Evolutionary conservation across 352 stramenopile genomes (phyloP), one percentile per base, ranked within the genome.

Genomic region (Globisporangium recalcitrans): DNA sequence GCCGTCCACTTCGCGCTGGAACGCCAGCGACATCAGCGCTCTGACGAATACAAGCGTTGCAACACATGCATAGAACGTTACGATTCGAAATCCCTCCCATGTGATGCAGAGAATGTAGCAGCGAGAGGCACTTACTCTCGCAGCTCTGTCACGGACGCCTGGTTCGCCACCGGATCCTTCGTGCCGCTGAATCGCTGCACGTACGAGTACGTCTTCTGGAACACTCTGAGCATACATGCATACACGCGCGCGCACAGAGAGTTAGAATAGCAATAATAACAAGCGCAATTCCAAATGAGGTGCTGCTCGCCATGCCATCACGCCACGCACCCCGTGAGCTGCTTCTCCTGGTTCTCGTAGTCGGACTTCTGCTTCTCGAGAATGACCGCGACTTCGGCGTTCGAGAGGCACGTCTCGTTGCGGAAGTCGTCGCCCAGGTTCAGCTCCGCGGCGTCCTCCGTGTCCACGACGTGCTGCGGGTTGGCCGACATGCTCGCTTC

Each of bases 151-250:
- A 96, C 88, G 4, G 83, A 93, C 56, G 85, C 84, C 75, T 96
- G 88, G 70, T 96, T 96, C 44, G 85, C 74, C n/a, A 96, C 85
- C 0, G 88, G 88, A 60, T 96, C 87, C 65, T 95, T 95, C n/a
- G 87, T 96, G 56, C 88, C 87, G 47, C 87, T 96, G 65, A 96
- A 96, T 49, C 88, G 83, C 69, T 96, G 88, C 60, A 95, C 88
- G 55, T 96, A 96, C 62, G 88, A 93, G 64, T 96, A 94, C 34
- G 88, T 96, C 78, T 96, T 95, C 69, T 95, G 85, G 67, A 96
- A 96, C 22, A 96, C 87, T 61, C 84, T 93, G 29, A 14, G 67
- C 10, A 46, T 22, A 16, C 42, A 65, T 9, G 32, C 19, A 34
- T n/a, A n/a, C n/a, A 51, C 22, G 64, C 31, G 47, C 52, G 46